Evolutionary conservation across 1,139 yeast genomes (phyloP).

Genomic region (Taiozyma sp.): DNA sequence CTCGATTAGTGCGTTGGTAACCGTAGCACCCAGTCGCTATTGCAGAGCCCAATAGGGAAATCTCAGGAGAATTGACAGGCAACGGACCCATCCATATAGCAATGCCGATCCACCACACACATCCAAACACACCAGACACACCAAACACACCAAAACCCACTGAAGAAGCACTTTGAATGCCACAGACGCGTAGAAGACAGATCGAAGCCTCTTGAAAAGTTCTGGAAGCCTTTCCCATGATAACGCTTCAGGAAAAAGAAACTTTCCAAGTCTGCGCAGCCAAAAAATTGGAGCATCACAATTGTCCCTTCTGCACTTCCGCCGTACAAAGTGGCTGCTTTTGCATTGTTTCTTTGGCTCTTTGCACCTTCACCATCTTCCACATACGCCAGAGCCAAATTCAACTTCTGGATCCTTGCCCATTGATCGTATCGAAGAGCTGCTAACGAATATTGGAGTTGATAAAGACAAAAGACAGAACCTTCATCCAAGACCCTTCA

Average conservation of each 20-base stretch:
- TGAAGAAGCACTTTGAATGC: not conserved
- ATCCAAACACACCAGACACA: too few species aligned
- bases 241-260: not conserved
- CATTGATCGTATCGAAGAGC: not conserved
- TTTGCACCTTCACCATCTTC: too few species aligned
- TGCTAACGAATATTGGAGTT: not conserved
- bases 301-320: not conserved
- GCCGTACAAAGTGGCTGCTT: not conserved
- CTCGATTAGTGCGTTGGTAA: too few species aligned
- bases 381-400: not conserved
- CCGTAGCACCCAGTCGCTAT: too few species aligned
- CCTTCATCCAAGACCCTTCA: too few species aligned
- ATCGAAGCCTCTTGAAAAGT: not conserved
- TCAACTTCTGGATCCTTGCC: not conserved
- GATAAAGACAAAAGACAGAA: not conserved
- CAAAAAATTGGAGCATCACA: not conserved
- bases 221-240: not conserved
- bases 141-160: too few species aligned
- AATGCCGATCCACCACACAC: too few species aligned
- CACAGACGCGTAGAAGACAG: not conserved
- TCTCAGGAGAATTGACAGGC: too few species aligned
- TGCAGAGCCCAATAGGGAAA: too few species aligned
- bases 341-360: not conserved
- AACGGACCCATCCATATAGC: too few species aligned
- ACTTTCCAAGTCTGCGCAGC: not conserved